Evolutionary conservation across 2,329 filamentous ascomycete genomes (phyloP), one percentile per base, ranked within the genome.

Genomic region (Aureobasidium uvarum): DNA sequence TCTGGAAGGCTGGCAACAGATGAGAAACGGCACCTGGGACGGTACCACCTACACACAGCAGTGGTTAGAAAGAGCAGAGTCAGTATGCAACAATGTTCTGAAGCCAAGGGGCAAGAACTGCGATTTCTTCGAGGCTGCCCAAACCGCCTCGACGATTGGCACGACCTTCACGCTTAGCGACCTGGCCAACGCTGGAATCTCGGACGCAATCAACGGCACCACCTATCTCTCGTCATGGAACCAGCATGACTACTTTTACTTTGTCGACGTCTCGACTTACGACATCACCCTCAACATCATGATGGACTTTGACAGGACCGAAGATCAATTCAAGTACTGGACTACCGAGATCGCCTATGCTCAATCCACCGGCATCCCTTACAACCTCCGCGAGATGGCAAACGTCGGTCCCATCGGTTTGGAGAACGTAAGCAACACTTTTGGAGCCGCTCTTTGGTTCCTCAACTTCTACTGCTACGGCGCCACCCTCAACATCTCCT

Each of bases 201-300:
- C 74, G 51, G 69, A 72, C 8, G 68, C 71, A 14, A 72, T 73
- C 25, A 76, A 79, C 43, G 76, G 75, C 51, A 73, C 74, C 38
- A 54, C 64, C 20, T 78, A 76, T 67, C 71, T 81, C 66, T 70
- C 77, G 18, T 74, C 73, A 33, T 83, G 81, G 81, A 83, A 83
- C 68, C 81, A 83, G 72, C 81, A 84, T 71, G 79, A 83, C 71
- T 84, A 83, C 73, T 82, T 80, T 70, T 83, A 83, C 69, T 83
- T 81, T 70, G 78, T 83, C 66, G 79, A 77, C 38, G 80, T 83
- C 5, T 80, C 81, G 6, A 71, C 71, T 1, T 77, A 76, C 62
- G 71, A 75, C 1, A 70, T 84, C 46, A 82, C 79, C 0, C 74
- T 83, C 7, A 72, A 78, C 67, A 72, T 76, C 41, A 76, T 83